Conservation (phyloP, 208 protist genomes). For the Blastocrithidia nonstop region DNA sequence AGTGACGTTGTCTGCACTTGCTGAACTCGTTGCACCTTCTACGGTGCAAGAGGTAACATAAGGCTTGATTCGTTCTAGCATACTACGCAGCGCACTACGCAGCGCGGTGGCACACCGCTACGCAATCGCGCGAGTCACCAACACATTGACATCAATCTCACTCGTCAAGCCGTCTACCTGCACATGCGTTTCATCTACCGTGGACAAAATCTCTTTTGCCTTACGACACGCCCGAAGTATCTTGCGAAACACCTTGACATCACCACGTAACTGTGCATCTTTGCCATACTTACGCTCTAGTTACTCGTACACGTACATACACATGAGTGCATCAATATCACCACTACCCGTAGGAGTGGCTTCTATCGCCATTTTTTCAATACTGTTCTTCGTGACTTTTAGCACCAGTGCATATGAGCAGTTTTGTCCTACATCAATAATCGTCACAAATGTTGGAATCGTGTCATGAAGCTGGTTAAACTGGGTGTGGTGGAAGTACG, state of each 20-base stretch:
- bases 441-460: conserved; percentile 14
- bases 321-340: conserved; percentile 32
- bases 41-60: too few relatives aligned
- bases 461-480: conserved; percentile 14
- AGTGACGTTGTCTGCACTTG: conserved; percentile 2
- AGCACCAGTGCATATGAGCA: conserved; percentile 19
- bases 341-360: conserved; percentile 28
- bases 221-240: conserved; percentile 44
- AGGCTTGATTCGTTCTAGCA: conserved; percentile 15
- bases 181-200: conserved; percentile 22
- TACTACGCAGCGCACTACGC: conserved; percentile 10
- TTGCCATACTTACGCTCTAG: conserved; percentile 14
- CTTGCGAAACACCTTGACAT: conserved; percentile 34
- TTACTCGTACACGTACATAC: conserved; percentile 29
- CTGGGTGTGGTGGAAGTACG: conserved; percentile 53
- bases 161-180: conserved; percentile 35
- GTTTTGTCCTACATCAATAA: conserved; percentile 48
- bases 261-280: conserved; percentile 11
- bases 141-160: conserved; percentile 25
- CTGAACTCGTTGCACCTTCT: too few relatives aligned
- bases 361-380: conserved; percentile 19
- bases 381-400: conserved; percentile 9
- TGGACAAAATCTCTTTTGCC: conserved; percentile 63
- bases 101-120: conserved; percentile 17
- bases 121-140: conserved; percentile 13